Evolutionary conservation across 1,284 basidiomycete species (phyloP).

Genomic region (Blastosporella zonata): DNA sequence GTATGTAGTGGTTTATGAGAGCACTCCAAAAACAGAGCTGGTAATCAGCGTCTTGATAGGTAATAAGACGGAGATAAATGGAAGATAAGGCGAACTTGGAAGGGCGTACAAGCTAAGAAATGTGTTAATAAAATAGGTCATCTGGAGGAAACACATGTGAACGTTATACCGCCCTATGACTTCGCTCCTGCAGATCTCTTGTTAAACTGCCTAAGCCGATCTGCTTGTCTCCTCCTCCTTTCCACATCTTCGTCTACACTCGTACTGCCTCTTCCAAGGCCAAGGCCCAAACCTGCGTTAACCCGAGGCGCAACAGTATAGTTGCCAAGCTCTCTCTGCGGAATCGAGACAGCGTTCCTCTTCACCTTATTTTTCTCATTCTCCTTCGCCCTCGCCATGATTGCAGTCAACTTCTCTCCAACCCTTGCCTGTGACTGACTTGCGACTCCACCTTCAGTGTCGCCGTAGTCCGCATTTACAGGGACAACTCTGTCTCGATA

Average conservation of each 20-base stretch:
- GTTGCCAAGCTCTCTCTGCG: slow-evolving; percentile 62
- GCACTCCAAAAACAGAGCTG: not conserved
- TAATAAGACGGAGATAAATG: too few relatives aligned
- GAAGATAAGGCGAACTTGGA: too few relatives aligned
- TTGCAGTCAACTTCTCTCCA: slow-evolving; percentile 61
- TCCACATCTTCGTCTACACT: slow-evolving; percentile 71
- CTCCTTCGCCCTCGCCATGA: slow-evolving; percentile 67
- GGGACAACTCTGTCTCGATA: slow-evolving; percentile 77
- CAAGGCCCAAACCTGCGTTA: slow-evolving; percentile 47
- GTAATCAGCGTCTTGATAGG: not conserved
- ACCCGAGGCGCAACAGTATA: slow-evolving; percentile 72
- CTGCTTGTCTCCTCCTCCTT: slow-evolving; percentile 67
- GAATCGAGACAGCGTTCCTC: slow-evolving; percentile 78
- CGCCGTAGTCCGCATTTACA: slow-evolving; percentile 31
- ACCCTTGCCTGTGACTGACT: slow-evolving; percentile 25
- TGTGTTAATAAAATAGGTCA: slow-evolving; percentile 1
- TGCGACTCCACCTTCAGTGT: slow-evolving; percentile 32
- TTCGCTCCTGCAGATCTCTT: slow-evolving; percentile 38
- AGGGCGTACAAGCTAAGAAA: too few relatives aligned
- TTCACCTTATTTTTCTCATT: slow-evolving; percentile 63
- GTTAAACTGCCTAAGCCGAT: slow-evolving; percentile 60
- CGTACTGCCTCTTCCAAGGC: slow-evolving; percentile 33
- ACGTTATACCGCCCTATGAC: slow-evolving; percentile 5
- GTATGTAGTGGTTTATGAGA: too few relatives aligned
- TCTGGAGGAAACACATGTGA: not conserved